Base-by-base conservation (phyloP, 345 rosid species). In the Lagerstroemia speciosa region DNA sequence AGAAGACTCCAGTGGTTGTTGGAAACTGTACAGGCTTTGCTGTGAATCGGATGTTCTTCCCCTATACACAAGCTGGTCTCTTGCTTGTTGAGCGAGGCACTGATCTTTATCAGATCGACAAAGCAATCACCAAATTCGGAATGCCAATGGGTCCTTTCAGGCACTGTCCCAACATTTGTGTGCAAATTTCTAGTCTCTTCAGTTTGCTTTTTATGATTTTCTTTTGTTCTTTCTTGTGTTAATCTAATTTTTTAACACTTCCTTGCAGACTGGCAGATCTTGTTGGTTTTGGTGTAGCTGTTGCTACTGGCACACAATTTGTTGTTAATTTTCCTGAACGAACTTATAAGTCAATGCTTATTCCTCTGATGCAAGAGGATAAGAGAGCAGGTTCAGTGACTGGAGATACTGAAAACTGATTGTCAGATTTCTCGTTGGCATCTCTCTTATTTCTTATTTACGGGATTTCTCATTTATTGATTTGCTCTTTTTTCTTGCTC, bases 101-200 rank as follows among this genome's bases (percentile, higher is more conserved):
- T 6, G 97, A 95, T 81, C 80, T 75, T 34, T 92, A 90, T 83
- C 86, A 78, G 50, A 82, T 95, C 40, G 99, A 95, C 68, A 83
- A 65, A 72, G 89, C 82, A 50, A 74, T 89, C 73, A 85, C 88
- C 76, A 88, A 92, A 75, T 92, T 92, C 75, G 99, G 99, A 79
- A 92, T 95, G 98, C 98, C 97, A 71, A 95, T 95, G 97, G 98
- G 98, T 43, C 98, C 97, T 64, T 93, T 93, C 83, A 88, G 98
- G 97, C 83, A 79, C 65, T 36, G 72, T 16, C 22, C 52, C 27
- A 12, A 7, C 40, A 20, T 22, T 50, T 24, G 34, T 33, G 30
- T 40, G 15, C 22, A 24, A 33, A 19, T 36, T 62, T 69, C 61
- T 53, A 24, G 26, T 38, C 26, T 15, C 45, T 64, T 20, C 27